Evolutionary conservation across 1,284 basidiomycete species (phyloP), one percentile per base, ranked within the genome.

Genomic region (Tylopilus sp.): DNA sequence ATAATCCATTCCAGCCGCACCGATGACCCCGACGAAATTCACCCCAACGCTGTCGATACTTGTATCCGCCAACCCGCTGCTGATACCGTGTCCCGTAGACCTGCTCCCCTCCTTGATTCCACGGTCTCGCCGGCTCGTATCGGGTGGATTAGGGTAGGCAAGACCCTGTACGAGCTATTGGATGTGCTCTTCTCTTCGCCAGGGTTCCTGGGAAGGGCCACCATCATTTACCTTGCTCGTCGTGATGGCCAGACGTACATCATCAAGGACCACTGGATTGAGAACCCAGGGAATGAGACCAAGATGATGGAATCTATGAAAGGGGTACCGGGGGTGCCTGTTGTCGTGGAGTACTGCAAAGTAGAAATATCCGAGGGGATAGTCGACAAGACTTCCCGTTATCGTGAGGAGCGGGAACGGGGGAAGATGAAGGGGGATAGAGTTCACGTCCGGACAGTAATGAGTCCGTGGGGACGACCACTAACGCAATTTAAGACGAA

Each of bases 251-350:
- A 33, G 12, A 54, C 32, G 22, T 54, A 54, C 32, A 36, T 54
- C 10, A 54, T 54, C 53, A 54, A 54, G 32, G 53, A 54, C n/a
- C 53, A 54, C 32, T 54, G 53, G 32, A 19, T 36, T 22, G 53
- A 54, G 53, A 19, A 54, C 24, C 51, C 51, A 24, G 51, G 15
- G 6, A 53, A 53, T 15, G 51, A 53, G n/a, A 26, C 24, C 8
- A 4, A 6, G 15, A 53, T 53, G 51, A 53, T 53, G 51, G 6
- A 53, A 26, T 15, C 29, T 26, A 26, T 53, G n/a, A 26, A 53
- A 26, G 51, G 51, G 15, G n/a, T 26, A 12, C n/a, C 51, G 6
- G 51, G 51, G 6, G 53, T 54, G 16, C 53, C 53, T 29, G 22
- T 19, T 9, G 53, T 54, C 36, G 32, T 54, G 22, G 53, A 54